phyloP scores from a whole-genome alignment of 2,329 filamentous ascomycete genomes.

The Saccharata proteae region DNA sequence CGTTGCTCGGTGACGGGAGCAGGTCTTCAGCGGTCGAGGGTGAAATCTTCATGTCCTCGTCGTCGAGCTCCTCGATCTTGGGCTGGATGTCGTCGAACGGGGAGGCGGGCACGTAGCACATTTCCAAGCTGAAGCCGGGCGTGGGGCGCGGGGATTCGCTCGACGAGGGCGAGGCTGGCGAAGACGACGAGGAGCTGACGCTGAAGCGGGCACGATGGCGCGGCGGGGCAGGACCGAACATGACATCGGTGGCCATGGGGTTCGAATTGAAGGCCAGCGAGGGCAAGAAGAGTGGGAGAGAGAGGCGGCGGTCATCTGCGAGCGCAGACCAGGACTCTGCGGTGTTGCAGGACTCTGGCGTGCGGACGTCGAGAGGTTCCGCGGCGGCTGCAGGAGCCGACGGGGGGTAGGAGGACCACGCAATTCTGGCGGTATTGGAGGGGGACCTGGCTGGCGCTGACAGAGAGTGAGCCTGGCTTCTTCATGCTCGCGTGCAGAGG shows the following conservation, averaged over 20 bases:
- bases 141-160: constrained; percentile 27
- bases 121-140: constrained; percentile 20
- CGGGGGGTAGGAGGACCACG: background rate
- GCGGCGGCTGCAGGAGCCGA: constrained; percentile 1
- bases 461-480: too few relatives aligned
- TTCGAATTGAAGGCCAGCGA: constrained; percentile 6
- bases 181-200: constrained; percentile 28
- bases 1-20: constrained; percentile 19
- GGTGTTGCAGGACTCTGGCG: constrained; percentile 2
- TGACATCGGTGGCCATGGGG: constrained; percentile 23
- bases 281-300: background rate
- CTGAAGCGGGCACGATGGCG: constrained; percentile 20
- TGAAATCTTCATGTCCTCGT: constrained; percentile 20
- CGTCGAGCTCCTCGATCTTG: constrained; percentile 44
- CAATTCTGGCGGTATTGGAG: constrained; percentile 7
- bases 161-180: constrained; percentile 28
- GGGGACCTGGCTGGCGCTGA: constrained; percentile 5
- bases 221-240: constrained; percentile 23
- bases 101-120: constrained; percentile 15
- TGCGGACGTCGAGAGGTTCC: constrained; percentile 3
- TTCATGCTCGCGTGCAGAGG: too few relatives aligned
- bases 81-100: constrained; percentile 30
- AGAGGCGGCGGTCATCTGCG: constrained; percentile 2
- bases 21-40: constrained; percentile 24
- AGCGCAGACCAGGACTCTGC: constrained; percentile 1